Conservation (phyloP, 1,139 yeast genomes). For the Lodderomyces beijingensis region DNA sequence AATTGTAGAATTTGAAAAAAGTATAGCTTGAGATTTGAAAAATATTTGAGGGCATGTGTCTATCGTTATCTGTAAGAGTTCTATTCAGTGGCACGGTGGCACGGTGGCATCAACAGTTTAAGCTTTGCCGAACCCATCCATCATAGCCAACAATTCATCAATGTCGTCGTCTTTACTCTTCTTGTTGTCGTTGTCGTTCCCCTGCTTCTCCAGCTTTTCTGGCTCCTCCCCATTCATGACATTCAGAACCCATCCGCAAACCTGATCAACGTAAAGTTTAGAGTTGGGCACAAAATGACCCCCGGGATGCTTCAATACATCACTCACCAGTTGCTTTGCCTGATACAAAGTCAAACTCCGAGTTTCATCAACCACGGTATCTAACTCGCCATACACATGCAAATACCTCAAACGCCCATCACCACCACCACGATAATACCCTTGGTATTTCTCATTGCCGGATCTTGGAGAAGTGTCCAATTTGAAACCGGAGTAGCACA, state of each 20-base stretch:
- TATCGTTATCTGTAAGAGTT: no score
- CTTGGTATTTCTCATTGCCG: constrained; percentile 22
- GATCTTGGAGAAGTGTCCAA: constrained; percentile 44
- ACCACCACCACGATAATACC: constrained; percentile 29
- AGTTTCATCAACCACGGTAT: constrained; percentile 80
- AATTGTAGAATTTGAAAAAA: constrained; percentile 20
- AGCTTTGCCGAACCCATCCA: constrained; percentile 31
- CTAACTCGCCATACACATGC: constrained; percentile 83
- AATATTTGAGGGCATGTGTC: no score
- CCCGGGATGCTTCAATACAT: constrained; percentile 68
- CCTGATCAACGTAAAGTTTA: constrained; percentile 54
- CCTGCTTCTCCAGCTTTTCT: constrained; percentile 14
- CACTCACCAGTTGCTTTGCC: constrained; percentile 42
- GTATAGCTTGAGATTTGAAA: no score
- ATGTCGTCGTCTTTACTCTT: constrained; percentile 20
- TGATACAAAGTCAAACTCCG: constrained; percentile 59
- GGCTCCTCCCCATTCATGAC: constrained; percentile 14
- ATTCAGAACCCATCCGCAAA: constrained; percentile 49
- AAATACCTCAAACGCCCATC: constrained; percentile 38
- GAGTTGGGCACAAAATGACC: constrained; percentile 85
- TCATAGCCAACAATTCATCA: constrained; percentile 33
- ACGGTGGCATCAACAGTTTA: constrained; percentile 11
- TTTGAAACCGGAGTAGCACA: constrained; percentile 75
- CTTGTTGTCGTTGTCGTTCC: neutral
- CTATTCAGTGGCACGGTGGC: no score